Base-by-base conservation (phyloP, 2,329 filamentous ascomycete species). In the Ceratocystis huliohia region DNA sequence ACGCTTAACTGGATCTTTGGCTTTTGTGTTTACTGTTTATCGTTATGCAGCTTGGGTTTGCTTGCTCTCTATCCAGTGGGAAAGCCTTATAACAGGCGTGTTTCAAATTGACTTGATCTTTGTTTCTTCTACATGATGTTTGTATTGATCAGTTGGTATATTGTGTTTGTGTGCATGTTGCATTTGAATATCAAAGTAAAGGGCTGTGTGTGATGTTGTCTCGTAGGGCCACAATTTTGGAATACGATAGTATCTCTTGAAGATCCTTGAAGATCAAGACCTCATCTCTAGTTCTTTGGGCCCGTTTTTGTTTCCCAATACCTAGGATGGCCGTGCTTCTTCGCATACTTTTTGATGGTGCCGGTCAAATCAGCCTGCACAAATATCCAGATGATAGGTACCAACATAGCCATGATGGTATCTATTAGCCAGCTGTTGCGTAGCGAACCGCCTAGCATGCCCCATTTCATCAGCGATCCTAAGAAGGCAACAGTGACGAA, bases 401-500 rank as follows among this genome's bases (percentile, higher is more conserved):
- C 73, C 17, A 87, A 69, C 75, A 80, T 82, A 15, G 78, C 77
- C 70, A 84, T 76, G 17, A 87, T 64, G 1, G 80, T 83, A 73
- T 88, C 86, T 53, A 84, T 61, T 17, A 88, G 15, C 79, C 79
- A 83, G 70, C 79, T 86, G 68, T 85, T 85, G 70, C 84, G 78
- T 63, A 78, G 76, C 17, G 79, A 79, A 2, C 82, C 82, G 17
- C 84, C 83, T 71, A 85, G 73, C 20, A 77, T 73, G 30, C 78
- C 78, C 73, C 82, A 87, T 70, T 87, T 85, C 84, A 96, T 88
- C 67, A 90, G 72, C 66, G 83, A 76, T 1, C 88, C 89, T 61
- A 96, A 73, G 69, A 86, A 84, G 68, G 85, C 87, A 10, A 91
- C 89, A 0, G 89, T 87, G 57, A 96, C 83, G 72, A 90, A 81